Base-by-base conservation (phyloP, 2,329 filamentous ascomycete genomes). In the Colletotrichum sublineola region DNA sequence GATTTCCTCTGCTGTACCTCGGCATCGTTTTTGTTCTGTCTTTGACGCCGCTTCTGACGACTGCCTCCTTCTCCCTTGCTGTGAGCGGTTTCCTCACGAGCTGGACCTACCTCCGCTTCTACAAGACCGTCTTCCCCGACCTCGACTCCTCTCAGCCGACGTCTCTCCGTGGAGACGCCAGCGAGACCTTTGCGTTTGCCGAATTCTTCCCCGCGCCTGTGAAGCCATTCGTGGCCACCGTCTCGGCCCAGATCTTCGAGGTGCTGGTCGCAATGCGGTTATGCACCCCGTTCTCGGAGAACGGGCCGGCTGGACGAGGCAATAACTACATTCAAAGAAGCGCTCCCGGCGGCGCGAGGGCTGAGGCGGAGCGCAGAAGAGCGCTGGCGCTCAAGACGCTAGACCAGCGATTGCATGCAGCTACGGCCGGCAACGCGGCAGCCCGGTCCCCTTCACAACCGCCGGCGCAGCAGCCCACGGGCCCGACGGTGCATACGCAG, bases 71-170 rank as follows among this genome's bases (percentile, higher is more conserved):
- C 75, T 90, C 97, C 79, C 89, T 98, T 73, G 90, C 94, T 64
- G 86, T 93, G 81, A 92, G 93, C 76, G 95, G 94, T 71, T 93
- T 99, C 81, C 81, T 98, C 73, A 92, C 92, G 14, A 95, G 94
- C 81, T 99, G 96, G 96, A 94, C 93, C 55, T 98, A 98, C 82
- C 90, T 99, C 24, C 94, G 96, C 76, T 99, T 98, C 86, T 98
- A 94, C 86, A 97, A 97, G 84, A 84, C 87, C 68, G 89, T 92
- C 71, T 92, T 92, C 78, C 90, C 91, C 67, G 91, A 93, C 77
- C 88, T 93, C 74, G 90, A 92, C 77, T 84, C 87, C 15, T 87
- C 88, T 12, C 90, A 92, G 77, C 82, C 88, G 2, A 80, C 86
- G 6, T 85, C 88, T 11, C 89, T 97, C 76, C 93, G 92, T 75